Evolutionary conservation across 1,139 yeast species (phyloP), one percentile per base, ranked within the genome.

Genomic region (Scheffersomyces parashehatae): DNA sequence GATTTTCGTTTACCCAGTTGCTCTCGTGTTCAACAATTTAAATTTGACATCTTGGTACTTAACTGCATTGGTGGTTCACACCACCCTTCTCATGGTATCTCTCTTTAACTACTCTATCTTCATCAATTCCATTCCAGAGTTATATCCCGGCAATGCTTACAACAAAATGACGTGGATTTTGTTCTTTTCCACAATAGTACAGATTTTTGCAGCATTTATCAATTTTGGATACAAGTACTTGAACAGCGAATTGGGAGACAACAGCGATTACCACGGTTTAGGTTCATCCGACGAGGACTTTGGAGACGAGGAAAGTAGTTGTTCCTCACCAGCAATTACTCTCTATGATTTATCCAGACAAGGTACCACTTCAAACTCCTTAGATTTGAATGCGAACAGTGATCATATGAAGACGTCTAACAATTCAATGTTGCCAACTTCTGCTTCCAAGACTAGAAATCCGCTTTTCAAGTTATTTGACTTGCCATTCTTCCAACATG

Each of bases 111-210:
- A 85, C 51, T 76, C 79, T 37, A 62, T 85, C 9, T 91, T 85
- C 56, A 77, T 81, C 37, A 63, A 71, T 8, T 70, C 85, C 14
- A 83, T 84, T 12, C 85, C 88, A 0, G 75, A 77, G 29, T 69
- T 89, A 55, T 93, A 88, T 58, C 96, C 96, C 0, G 73, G 77
- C 35, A 88, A 88, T 59, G 83, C 85, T 1, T 91, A 91, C 62
- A 69, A 80, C 26, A 77, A 74, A 52, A 81, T 87, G 82, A 74
- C 86, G 31, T 70, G 79, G 60, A 78, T 85, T 12, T 65, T 88
- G 49, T 64, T 83, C 9, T 63, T 84, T 40, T 60, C 81, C 10
- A 65, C 83, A 1, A 44, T 77, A 1, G 63, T 69, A 3, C 96
- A 88, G 52, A 76, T 77, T 58, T 50, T 73, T 3, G 61, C 82